phyloP scores from a whole-genome alignment of 2,329 filamentous ascomycete species.

The Apiospora malaysiana region DNA sequence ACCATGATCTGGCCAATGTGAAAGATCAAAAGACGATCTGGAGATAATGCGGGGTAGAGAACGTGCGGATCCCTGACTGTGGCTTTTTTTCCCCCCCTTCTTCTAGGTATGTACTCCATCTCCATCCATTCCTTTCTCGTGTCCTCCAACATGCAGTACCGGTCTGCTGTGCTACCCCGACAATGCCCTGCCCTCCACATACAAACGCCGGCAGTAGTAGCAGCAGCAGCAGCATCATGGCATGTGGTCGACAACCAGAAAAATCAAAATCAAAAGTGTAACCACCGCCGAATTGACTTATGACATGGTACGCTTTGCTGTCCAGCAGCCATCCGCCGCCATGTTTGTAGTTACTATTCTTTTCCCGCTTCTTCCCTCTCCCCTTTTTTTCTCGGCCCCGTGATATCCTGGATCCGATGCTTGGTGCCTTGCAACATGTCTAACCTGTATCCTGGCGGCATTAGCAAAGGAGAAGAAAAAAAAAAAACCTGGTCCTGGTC shows the following conservation, averaged over 20 bases:
- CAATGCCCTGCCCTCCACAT: neutral
- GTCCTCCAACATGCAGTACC: neutral
- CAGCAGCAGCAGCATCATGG: too few relatives aligned
- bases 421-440: neutral
- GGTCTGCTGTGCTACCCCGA: constrained; percentile 12
- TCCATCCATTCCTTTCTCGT: neutral
- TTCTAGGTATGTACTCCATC: too few relatives aligned
- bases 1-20: constrained; percentile 5
- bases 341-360: neutral
- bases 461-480: neutral
- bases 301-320: neutral
- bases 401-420: constrained; percentile 2
- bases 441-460: neutral
- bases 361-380: too few relatives aligned
- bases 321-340: neutral
- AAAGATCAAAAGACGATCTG: constrained; percentile 9
- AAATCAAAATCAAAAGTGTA: neutral
- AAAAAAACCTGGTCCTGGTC: too few relatives aligned
- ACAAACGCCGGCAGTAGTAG: neutral
- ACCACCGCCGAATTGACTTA: neutral
- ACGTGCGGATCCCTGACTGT: neutral
- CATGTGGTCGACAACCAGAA: too few relatives aligned
- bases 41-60: constrained; percentile 19
- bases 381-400: neutral
- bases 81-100: neutral